phyloP scores from a whole-genome alignment of 106 monocot species.

The Vanilla planifolia region DNA sequence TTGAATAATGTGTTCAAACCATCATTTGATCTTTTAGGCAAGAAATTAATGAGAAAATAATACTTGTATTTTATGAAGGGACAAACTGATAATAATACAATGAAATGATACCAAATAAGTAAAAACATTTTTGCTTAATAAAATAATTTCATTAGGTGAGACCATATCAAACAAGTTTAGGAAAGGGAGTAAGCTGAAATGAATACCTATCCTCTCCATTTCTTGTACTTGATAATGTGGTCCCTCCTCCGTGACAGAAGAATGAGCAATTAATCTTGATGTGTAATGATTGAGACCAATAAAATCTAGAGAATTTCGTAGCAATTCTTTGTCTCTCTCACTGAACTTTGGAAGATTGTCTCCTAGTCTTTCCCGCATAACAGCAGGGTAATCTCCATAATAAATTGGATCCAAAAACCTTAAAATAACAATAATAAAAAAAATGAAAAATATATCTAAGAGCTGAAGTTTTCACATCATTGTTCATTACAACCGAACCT shows the following conservation, averaged over 20 bases:
- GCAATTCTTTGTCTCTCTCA: constrained; percentile 49
- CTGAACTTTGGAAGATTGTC: constrained; percentile 68
- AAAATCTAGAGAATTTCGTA: constrained; percentile 73
- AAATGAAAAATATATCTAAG: neutral
- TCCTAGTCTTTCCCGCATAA: constrained; percentile 71
- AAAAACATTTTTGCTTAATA: too few relatives aligned
- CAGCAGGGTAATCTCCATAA: constrained; percentile 78
- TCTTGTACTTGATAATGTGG: constrained; percentile 53
- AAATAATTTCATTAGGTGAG: too few relatives aligned
- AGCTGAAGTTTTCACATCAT: too few relatives aligned
- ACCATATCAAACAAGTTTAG: too few relatives aligned
- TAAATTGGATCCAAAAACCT: constrained; percentile 97
- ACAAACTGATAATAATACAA: too few relatives aligned
- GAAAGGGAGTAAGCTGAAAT: neutral
- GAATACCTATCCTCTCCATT: constrained; percentile 72
- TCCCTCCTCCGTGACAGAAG: constrained; percentile 12
- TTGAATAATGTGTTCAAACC: too few relatives aligned
- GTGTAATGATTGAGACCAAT: constrained; percentile 95
- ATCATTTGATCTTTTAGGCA: too few relatives aligned
- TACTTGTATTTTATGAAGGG: too few relatives aligned
- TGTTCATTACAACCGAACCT: too few relatives aligned
- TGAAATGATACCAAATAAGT: too few relatives aligned
- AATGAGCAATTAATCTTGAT: constrained; percentile 67
- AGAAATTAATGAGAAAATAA: too few relatives aligned
- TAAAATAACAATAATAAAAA: constrained; percentile 6